Evolutionary conservation across 2,329 filamentous ascomycete genomes (phyloP).

Genomic region (Ophiobolus disseminans): DNA sequence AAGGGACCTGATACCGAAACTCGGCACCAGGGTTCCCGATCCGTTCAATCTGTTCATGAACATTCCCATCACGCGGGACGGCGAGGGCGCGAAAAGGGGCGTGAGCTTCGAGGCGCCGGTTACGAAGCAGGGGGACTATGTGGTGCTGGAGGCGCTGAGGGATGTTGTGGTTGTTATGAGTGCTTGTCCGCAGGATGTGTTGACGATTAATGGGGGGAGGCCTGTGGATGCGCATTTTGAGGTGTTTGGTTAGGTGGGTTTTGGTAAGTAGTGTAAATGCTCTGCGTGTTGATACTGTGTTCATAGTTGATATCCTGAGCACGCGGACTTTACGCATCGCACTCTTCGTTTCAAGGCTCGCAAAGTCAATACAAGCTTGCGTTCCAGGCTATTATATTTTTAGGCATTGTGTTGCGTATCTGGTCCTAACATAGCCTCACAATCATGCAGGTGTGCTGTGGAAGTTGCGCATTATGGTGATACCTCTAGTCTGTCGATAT

Average conservation of each 20-base stretch:
- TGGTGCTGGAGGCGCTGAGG: conserved; percentile 53
- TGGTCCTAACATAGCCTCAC: too few species aligned
- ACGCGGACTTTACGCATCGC: too few species aligned
- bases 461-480: too few species aligned
- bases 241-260: conserved; percentile 26
- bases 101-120: conserved; percentile 52
- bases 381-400: too few species aligned
- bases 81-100: conserved; percentile 39
- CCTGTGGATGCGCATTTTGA: conserved; percentile 55
- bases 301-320: too few species aligned
- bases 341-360: too few species aligned
- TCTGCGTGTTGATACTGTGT: too few species aligned
- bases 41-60: conserved; percentile 55
- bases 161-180: conserved; percentile 58
- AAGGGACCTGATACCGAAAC: conserved; percentile 25
- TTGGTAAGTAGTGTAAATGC: too few species aligned
- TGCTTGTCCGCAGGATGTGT: conserved; percentile 55
- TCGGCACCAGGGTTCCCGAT: conserved; percentile 40
- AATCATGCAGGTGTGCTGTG: too few species aligned
- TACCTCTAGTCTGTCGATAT: too few species aligned
- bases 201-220: conserved; percentile 53
- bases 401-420: too few species aligned
- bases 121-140: conserved; percentile 52
- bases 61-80: conserved; percentile 51
- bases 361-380: too few species aligned